Percentiles rank a stretch among this genome's conserved stretches.
Evolutionary conservation across 139 green algal genomes (phyloP).

Genomic region (Chlamydomonas schloesseri): DNA sequence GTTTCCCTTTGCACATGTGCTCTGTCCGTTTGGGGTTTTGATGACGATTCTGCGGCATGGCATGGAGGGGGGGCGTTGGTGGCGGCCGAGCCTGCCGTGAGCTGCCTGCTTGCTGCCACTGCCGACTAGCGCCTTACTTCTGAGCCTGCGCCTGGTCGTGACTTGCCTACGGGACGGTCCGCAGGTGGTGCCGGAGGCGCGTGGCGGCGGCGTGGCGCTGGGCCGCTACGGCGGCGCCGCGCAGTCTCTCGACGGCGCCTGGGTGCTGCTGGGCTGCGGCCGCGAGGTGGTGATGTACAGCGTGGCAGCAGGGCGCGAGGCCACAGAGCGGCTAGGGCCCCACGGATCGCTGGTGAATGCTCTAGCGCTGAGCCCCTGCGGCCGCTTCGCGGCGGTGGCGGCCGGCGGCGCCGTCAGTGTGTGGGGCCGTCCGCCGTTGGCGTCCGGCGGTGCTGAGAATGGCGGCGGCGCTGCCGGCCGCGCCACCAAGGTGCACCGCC

Average conservation of each 20-base stretch:
- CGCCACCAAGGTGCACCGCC: background rate
- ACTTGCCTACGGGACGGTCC: too few relatives aligned
- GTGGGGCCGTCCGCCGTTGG: background rate
- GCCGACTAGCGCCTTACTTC: too few relatives aligned
- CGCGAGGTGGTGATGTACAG: constrained; percentile 30
- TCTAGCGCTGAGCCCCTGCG: background rate
- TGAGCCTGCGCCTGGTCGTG: too few relatives aligned
- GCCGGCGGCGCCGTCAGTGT: background rate
- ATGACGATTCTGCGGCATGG: background rate
- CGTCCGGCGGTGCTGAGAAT: too few relatives aligned
- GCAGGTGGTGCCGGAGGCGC: too few relatives aligned
- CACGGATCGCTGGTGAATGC: background rate
- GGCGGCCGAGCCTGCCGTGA: too few relatives aligned
- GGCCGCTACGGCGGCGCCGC: background rate
- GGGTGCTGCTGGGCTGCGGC: constrained; percentile 15
- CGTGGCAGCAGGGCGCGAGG: background rate
- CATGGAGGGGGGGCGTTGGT: too few relatives aligned
- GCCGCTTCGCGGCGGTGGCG: background rate
- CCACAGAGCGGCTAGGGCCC: constrained; percentile 1
- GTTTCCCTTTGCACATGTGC: too few relatives aligned
- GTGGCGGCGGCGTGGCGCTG: background rate
- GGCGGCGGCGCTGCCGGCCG: background rate
- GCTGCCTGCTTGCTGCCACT: too few relatives aligned
- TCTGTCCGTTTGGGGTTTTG: too few relatives aligned
- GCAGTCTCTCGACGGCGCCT: background rate